Conservation (phyloP, 2,329 filamentous ascomycete genomes). For the Diplodia scrobiculata region DNA sequence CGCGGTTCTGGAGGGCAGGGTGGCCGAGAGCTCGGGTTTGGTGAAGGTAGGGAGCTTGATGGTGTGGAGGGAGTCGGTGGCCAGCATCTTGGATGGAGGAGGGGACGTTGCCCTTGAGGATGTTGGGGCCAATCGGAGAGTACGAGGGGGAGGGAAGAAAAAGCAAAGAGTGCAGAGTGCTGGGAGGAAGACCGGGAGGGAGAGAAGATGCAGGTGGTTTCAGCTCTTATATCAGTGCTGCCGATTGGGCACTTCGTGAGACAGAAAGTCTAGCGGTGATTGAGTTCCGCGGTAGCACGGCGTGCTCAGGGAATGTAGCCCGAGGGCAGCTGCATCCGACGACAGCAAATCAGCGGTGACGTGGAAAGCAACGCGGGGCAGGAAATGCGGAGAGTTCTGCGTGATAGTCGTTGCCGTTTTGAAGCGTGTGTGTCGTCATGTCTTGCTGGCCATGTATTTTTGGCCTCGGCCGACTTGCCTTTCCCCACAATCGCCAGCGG, state of each 20-base stretch:
- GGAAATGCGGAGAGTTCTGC: conserved; percentile 15
- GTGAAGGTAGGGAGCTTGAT: conserved; percentile 37
- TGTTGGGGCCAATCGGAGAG: background rate
- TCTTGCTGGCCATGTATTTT: background rate
- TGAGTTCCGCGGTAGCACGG: background rate
- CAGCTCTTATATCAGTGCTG: conserved; percentile 20
- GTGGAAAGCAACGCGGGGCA: conserved; percentile 22
- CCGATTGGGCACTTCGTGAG: background rate
- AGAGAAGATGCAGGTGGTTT: background rate
- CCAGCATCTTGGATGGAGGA: conserved; percentile 31
- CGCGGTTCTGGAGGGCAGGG: conserved; percentile 31
- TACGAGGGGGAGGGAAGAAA: background rate
- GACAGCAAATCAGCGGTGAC: background rate
- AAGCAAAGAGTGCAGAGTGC: background rate
- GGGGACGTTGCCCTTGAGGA: too few species aligned
- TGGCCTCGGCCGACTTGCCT: conserved; percentile 1
- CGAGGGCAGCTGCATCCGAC: background rate
- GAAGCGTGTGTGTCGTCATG: background rate
- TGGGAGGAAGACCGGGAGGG: background rate
- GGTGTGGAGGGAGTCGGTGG: conserved; percentile 35
- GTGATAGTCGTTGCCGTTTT: background rate
- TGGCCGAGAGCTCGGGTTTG: conserved; percentile 32
- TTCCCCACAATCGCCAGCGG: background rate
- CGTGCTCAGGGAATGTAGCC: conserved; percentile 1
- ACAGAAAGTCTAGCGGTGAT: background rate